Evolutionary conservation across 2,329 filamentous ascomycete genomes (phyloP), one percentile per base, ranked within the genome.

Genomic region (Xylaria hypoxylon): DNA sequence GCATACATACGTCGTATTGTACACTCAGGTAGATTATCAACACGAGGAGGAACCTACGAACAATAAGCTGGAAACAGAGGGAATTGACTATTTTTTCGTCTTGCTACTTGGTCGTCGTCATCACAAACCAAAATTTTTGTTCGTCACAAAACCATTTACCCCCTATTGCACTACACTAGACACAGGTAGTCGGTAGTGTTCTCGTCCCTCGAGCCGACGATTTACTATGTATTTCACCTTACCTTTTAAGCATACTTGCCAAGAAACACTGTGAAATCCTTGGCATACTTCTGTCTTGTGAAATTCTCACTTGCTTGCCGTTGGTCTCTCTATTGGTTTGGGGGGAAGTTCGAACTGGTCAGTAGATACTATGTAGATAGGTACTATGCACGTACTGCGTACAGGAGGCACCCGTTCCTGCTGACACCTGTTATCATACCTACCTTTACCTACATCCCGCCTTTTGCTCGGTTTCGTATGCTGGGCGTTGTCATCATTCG

Each of bases 191-290:
- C 3, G 19, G 13, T n/a, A 26, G 13, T 56, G 38, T 28, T 57
- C 17, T 45, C 40, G 38, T 28, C 5, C 24, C n/a, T 44, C 40
- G n/a, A 26, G 24, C 33, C 51, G 35, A 53, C 33, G n/a, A 40
- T 40, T 40, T 52, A 7, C 1, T 24, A 40, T 11, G 11, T 53
- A 38, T 15, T 10, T 38, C 28, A 8, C 28, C 28, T n/a, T n/a
- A n/a, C n/a, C n/a, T n/a, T n/a, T n/a, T n/a, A n/a, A n/a, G 28
- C 35, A 57, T 5, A 13, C 28, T 26, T 19, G 59, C 63, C 45
- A 65, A 65, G 63, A 45, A 62, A 35, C 53, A 62, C 59, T 62
- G 59, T 44, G n/a, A 33, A 24, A 7, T 45, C 19, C 52, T 62
- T 66, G 59, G 56, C 62, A 55, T 2, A 44, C 31, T 47, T 48